These are phyloP conservation scores for Candida xiaguanensis DNA, from an alignment of 805 yeast species.

Conservation along the genomic window DNA sequence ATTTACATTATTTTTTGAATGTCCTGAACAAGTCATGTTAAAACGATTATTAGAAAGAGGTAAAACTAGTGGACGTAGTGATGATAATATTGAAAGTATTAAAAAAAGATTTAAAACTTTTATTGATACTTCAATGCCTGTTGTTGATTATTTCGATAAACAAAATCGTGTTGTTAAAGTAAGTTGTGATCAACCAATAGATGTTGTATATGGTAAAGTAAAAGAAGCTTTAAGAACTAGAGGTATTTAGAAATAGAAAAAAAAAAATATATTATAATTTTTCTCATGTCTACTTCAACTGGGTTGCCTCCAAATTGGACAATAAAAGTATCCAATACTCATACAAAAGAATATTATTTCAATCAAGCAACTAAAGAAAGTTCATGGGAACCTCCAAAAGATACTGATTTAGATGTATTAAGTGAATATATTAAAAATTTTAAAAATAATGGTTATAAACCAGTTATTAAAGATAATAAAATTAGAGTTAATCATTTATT, in stretches of 20 bases:
- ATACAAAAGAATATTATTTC: conserved; percentile 79
- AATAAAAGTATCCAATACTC: conserved; percentile 71
- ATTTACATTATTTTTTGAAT: conserved; percentile 72
- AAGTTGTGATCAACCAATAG: conserved; percentile 76
- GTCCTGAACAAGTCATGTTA: conserved; percentile 82
- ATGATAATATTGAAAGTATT: conserved; percentile 89
- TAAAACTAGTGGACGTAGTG: conserved; percentile 90
- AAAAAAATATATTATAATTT: not conserved
- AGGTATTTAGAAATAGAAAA: conserved; percentile 19
- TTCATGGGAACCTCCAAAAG: conserved; percentile 88
- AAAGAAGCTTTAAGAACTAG: conserved; percentile 53
- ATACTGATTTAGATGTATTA: conserved; percentile 62
- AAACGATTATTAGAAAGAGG: conserved; percentile 84
- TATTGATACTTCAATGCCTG: conserved; percentile 89
- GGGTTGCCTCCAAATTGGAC: conserved; percentile 91
- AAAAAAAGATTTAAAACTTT: conserved; percentile 85
- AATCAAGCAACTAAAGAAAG: conserved; percentile 69
- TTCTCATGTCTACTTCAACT: conserved; percentile 32
- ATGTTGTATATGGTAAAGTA: conserved; percentile 69
- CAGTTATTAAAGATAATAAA: conserved; percentile 47
- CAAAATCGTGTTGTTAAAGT: conserved; percentile 75
- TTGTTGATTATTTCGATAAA: conserved; percentile 74
- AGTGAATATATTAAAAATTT: conserved; percentile 49
- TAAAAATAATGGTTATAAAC: conserved; percentile 38
- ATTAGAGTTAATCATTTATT: conserved; percentile 80